phyloP scores from a whole-genome alignment of 2,329 filamentous ascomycete species.

The Cercospora sp. region DNA sequence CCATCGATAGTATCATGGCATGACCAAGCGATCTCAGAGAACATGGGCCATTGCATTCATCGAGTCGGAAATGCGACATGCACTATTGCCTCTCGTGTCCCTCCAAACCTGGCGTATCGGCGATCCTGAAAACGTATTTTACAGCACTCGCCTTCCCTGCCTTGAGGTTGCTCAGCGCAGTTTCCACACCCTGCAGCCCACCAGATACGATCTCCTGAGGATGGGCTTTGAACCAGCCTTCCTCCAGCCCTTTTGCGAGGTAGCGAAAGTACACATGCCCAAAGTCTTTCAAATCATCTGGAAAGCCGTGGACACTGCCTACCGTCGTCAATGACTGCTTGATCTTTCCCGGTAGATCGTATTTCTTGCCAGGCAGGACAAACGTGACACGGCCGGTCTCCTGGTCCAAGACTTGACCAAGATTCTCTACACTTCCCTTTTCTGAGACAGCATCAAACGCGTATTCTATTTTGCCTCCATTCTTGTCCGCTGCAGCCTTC shows the following conservation, averaged over 20 bases:
- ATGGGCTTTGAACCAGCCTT: slow-evolving; percentile 42
- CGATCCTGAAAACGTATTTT: slow-evolving; percentile 64
- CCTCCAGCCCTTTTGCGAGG: slow-evolving; percentile 37
- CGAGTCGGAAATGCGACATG: neutral
- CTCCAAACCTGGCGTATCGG: slow-evolving; percentile 44
- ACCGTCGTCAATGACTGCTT: slow-evolving; percentile 42
- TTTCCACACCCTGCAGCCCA: slow-evolving; percentile 56
- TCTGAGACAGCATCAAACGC: slow-evolving; percentile 39
- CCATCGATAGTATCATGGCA: neutral
- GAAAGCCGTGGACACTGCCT: slow-evolving; percentile 35
- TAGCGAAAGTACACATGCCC: slow-evolving; percentile 39
- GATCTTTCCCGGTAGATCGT: slow-evolving; percentile 45
- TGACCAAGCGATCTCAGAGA: neutral
- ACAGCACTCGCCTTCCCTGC: slow-evolving; percentile 62
- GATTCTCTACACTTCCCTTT: slow-evolving; percentile 40
- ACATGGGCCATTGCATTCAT: neutral
- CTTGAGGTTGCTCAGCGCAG: slow-evolving; percentile 56
- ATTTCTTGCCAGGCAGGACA: slow-evolving; percentile 42
- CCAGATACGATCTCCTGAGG: slow-evolving; percentile 54
- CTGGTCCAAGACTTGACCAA: slow-evolving; percentile 41
- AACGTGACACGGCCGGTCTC: slow-evolving; percentile 38
- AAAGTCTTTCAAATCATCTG: slow-evolving; percentile 37
- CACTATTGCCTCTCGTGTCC: slow-evolving; percentile 3
- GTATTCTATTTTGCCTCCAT: slow-evolving; percentile 31
- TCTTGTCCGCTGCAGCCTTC: slow-evolving; percentile 29